These are phyloP conservation scores for Liriodendron chinense DNA, from an alignment of 164 flowering plant genomes.

Conservation along the genomic window DNA sequence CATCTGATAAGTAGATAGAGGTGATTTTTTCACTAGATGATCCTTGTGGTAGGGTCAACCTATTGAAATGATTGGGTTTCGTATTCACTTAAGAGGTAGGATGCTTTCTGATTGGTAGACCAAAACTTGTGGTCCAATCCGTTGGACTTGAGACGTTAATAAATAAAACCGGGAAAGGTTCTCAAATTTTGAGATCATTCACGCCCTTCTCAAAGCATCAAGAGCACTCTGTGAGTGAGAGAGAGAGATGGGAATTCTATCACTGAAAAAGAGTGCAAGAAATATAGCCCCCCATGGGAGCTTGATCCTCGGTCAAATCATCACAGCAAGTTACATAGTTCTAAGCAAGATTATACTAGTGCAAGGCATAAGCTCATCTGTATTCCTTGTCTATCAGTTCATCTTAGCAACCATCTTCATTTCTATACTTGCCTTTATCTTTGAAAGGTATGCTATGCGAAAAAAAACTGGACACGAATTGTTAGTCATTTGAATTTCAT, in stretches of 20 bases:
- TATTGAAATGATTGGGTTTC: too few species aligned
- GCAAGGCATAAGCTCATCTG: slow-evolving; percentile 8
- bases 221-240: neutral
- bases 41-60: too few species aligned
- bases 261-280: neutral
- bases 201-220: too few species aligned
- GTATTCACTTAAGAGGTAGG: neutral
- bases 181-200: too few species aligned
- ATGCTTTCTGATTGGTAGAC: neutral
- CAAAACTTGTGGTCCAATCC: too few species aligned
- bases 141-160: too few species aligned
- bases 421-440: neutral
- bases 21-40: too few species aligned
- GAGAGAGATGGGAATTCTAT: neutral
- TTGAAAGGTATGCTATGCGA: neutral
- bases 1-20: too few species aligned
- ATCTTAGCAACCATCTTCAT: slow-evolving; percentile 9
- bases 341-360: slow-evolving; percentile 6
- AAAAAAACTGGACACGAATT: too few species aligned
- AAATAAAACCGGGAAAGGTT: too few species aligned
- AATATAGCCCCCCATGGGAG: neutral
- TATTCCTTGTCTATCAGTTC: slow-evolving; percentile 7
- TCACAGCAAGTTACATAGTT: slow-evolving; percentile 7
- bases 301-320: neutral
- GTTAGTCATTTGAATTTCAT: neutral